Evolutionary conservation across 768 basidiomycete genomes (phyloP), one percentile per base, ranked within the genome.

Genomic region (Tulasnella sp.): DNA sequence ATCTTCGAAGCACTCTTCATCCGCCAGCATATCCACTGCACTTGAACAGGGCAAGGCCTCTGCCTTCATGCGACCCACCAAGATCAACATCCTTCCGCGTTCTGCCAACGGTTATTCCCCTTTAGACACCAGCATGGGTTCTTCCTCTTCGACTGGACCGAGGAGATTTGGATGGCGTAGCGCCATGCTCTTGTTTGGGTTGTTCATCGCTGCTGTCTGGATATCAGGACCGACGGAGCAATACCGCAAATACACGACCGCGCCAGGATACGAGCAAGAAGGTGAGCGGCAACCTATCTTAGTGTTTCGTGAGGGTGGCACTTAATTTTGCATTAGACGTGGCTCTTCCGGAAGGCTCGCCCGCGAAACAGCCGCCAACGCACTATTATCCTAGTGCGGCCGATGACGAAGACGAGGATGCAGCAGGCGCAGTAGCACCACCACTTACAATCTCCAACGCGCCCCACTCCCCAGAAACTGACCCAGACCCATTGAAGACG

Each of bases 401-500:
- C 50, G 34, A 52, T 19, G 30, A 19, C 50, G 34, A 19, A 17
- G 56, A 49, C 19, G 56, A 59, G 31, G 56, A 59, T 29, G 56
- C 48, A 27, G 56, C 45, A 59, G 56, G 48, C 29, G 56, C 44
- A 25, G 56, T 27, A 3, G 45, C 44, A 38, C 27, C 44, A 49
- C 27, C 31, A 25, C 56, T 27, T 44, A 50, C 65, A 1, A 50
- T 63, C 17, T 49, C 62, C 2, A 49, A 61, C 19, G 59, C 62
- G 4, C 56, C 63, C 25, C 61, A 75, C 2, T 82, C 87, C 0
- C 82, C 79, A 64, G 83, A 83, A 46, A 78, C 80, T 17, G 90
- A 93, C 66, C 80, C 83, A 0, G 80, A 94, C 71, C 84, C 80
- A 0, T 70, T 78, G 34, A 78, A 78, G 62, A 92, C 91, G 0